phyloP scores from a whole-genome alignment of 1,284 basidiomycete genomes.

The Chalciporus sp. region DNA sequence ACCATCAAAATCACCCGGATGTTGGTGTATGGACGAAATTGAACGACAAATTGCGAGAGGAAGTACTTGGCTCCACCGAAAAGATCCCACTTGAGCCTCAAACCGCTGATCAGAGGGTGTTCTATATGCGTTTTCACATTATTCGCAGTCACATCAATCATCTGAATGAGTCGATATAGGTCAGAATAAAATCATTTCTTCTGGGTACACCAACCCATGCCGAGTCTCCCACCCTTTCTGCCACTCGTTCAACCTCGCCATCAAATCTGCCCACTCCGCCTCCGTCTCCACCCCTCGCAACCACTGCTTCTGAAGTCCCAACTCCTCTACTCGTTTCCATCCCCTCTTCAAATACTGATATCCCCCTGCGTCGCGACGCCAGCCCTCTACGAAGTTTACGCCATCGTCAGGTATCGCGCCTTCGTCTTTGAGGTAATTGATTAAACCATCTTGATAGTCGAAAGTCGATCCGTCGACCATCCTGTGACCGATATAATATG shows the following conservation, averaged over 20 bases:
- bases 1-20: too few relatives aligned
- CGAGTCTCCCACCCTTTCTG: conserved; percentile 45
- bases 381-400: conserved; percentile 49
- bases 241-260: conserved; percentile 49
- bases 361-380: conserved; percentile 42
- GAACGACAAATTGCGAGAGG: too few relatives aligned
- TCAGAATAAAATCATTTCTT: conserved; percentile 12
- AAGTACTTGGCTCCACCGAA: too few relatives aligned
- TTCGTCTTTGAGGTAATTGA: conserved; percentile 47
- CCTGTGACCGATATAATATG: conserved; percentile 51
- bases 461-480: conserved; percentile 43
- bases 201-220: conserved; percentile 20
- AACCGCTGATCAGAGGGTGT: too few relatives aligned
- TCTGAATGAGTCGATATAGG: too few relatives aligned
- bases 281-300: conserved; percentile 41
- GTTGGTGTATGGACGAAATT: too few relatives aligned
- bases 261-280: conserved; percentile 51
- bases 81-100: too few relatives aligned
- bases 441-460: conserved; percentile 51
- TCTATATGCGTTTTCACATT: too few relatives aligned
- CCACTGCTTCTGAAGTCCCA: conserved; percentile 40
- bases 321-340: conserved; percentile 46
- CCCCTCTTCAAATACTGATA: conserved; percentile 43
- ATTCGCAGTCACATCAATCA: too few relatives aligned
- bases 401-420: conserved; percentile 45